Conservation (phyloP, 345 rosid genomes). For the Linum lewisii region DNA sequence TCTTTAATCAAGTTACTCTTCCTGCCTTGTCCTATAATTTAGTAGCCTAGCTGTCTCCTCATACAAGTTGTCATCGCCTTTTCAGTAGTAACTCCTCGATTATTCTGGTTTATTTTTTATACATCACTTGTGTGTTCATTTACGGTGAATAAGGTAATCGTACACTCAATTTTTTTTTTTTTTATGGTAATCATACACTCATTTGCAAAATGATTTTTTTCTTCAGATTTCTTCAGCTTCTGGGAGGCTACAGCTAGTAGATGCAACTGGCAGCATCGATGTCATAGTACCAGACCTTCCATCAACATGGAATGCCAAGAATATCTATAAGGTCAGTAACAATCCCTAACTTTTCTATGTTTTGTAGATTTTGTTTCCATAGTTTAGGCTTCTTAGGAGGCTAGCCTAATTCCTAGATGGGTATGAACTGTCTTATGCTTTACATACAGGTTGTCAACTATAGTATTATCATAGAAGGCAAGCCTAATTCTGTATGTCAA, state of each 20-base stretch:
- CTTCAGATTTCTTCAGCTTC: slow-evolving; percentile 47
- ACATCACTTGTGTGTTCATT: neutral
- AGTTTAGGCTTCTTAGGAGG: neutral
- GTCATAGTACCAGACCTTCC: slow-evolving; percentile 57
- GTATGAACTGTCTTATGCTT: slow-evolving; percentile 8
- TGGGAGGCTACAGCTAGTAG: slow-evolving; percentile 74
- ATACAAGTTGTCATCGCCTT: neutral
- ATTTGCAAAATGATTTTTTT: slow-evolving; percentile 1
- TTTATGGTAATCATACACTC: neutral
- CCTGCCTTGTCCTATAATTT: neutral
- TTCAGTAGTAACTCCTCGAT: neutral
- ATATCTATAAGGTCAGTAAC: slow-evolving; percentile 51
- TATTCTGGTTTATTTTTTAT: neutral
- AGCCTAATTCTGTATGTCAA: slow-evolving; percentile 29
- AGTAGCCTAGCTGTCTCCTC: neutral
- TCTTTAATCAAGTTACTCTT: neutral
- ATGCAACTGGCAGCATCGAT: slow-evolving; percentile 60
- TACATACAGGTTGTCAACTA: slow-evolving; percentile 55
- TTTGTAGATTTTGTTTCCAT: neutral
- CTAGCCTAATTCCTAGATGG: too few species aligned
- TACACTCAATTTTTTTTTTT: slow-evolving; percentile 4
- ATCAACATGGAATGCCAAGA: slow-evolving; percentile 34
- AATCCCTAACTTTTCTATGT: neutral
- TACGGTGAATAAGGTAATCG: slow-evolving; percentile 7
- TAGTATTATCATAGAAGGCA: slow-evolving; percentile 43